These are phyloP conservation scores for Pseudognaphalium luteoalbum DNA, from an alignment of 129 eudicot species.

Conservation along the genomic window DNA sequence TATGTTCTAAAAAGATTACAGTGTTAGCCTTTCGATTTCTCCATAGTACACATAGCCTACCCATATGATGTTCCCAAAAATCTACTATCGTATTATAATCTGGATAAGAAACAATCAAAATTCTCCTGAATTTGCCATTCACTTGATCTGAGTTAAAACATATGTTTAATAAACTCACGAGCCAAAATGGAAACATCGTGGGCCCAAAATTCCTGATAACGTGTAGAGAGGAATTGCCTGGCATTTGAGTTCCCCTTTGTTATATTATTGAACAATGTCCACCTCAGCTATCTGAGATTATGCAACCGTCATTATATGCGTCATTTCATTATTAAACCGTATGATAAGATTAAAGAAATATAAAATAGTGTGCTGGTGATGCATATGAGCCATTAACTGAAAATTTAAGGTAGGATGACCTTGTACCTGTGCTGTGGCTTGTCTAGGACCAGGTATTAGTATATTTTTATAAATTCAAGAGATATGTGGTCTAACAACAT, in stretches of 20 bases:
- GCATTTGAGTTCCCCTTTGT: neutral
- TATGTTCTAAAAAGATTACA: neutral
- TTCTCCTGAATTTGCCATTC: conserved; percentile 2
- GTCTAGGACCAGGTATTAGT: conserved; percentile 23
- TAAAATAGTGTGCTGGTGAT: neutral
- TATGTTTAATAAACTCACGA: neutral
- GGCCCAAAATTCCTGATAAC: conserved; percentile 19
- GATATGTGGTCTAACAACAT: neutral
- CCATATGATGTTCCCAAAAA: neutral
- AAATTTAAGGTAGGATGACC: conserved; percentile 18
- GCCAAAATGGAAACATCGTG: neutral
- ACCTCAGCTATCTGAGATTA: conserved; percentile 6
- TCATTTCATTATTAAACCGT: conserved; percentile 18
- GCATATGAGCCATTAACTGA: conserved; percentile 21
- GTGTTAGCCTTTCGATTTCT: conserved; percentile 10
- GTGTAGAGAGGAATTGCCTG: conserved; percentile 20
- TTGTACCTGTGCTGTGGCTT: conserved; percentile 17
- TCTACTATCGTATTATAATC: neutral
- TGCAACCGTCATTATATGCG: conserved; percentile 19
- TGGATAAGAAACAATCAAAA: conserved; percentile 3
- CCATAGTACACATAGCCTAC: neutral
- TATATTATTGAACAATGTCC: conserved; percentile 2
- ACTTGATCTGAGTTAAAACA: conserved; percentile 1
- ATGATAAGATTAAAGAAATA: conserved; percentile 18
- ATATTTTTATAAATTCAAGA: conserved; percentile 1